Base-by-base conservation (phyloP, 2,329 filamentous ascomycete species). In the Colletotrichum noveboracense region DNA sequence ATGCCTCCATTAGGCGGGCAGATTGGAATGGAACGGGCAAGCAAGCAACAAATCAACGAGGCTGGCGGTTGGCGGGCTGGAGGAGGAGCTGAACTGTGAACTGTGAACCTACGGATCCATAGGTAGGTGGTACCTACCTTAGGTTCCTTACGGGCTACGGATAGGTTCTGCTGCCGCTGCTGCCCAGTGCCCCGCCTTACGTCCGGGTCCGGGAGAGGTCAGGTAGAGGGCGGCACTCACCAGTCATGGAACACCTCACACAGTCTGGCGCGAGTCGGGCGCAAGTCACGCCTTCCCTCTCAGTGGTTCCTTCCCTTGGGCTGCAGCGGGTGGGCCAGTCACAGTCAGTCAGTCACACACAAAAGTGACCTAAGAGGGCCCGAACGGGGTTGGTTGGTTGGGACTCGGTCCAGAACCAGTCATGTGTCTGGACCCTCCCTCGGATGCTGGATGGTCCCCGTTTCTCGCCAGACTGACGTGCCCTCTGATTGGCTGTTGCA, bases 341-440 rank as follows among this genome's bases (percentile, higher is more conserved):
- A 52, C 43, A 52, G 10, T 30, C 28, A 30, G 28, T 30, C 28
- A 30, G 28, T 48, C 43, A 52, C n/a, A 52, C 43, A 52, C 18
- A 48, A n/a, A n/a, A 48, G 18, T 12, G 36, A 48, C 38, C 38
- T n/a, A 32, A 64, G 26, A 34, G 43, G 43, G 43, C 61, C 28
- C 60, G 24, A 56, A 30, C 30, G 61, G 38, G 65, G 32, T 36
- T 52, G 66, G 70, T 58, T 55, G 36, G 32, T 36, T 65, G 36
- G 16, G 55, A 66, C 55, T 72, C 69, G 73, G 73, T 72, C 62
- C 62, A 72, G 73, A 58, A 43, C 68, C 43, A 65, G 32, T 71
- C 60, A 70, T 61, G 67, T 60, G 60, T 52, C 56, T 52, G 62
- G 71, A 70, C 34, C 43, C 55, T 38, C 24, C 43, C 28, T 32